phyloP scores from a whole-genome alignment of 176 grass and related monocot species.

The Ampelocalamus luodianensis region DNA sequence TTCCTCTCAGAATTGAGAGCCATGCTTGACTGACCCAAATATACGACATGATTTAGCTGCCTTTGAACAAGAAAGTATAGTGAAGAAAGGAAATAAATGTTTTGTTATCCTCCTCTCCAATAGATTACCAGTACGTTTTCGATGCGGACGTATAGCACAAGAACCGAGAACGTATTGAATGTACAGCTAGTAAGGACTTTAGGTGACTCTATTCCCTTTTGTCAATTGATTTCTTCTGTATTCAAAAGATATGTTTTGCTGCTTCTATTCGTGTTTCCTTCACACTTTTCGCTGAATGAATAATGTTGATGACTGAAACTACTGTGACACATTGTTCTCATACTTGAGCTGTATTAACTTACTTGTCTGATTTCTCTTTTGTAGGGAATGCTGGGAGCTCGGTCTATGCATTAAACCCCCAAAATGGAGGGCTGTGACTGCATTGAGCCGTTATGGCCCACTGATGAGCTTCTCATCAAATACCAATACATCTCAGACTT shows the following conservation, averaged over 20 bases:
- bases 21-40: neutral
- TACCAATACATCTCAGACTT: conserved; percentile 82
- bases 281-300: neutral
- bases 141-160: neutral
- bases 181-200: too few relatives aligned
- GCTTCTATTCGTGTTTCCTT: neutral
- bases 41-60: neutral
- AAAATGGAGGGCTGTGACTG: conserved; percentile 66
- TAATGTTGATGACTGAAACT: neutral
- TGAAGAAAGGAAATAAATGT: too few relatives aligned
- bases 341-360: neutral
- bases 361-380: neutral
- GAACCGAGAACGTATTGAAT: too few relatives aligned
- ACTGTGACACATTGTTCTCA: neutral
- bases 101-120: neutral
- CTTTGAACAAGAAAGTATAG: neutral
- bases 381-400: conserved; percentile 45
- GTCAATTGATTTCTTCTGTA: too few relatives aligned
- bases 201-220: too few relatives aligned
- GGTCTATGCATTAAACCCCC: neutral
- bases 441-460: conserved; percentile 67
- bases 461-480: conserved; percentile 62
- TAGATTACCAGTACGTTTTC: neutral
- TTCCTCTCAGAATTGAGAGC: neutral
- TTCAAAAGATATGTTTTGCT: too few relatives aligned